Evolutionary conservation across 164 flowering plant genomes (phyloP).

Genomic region (Umbilicus rupestris): DNA sequence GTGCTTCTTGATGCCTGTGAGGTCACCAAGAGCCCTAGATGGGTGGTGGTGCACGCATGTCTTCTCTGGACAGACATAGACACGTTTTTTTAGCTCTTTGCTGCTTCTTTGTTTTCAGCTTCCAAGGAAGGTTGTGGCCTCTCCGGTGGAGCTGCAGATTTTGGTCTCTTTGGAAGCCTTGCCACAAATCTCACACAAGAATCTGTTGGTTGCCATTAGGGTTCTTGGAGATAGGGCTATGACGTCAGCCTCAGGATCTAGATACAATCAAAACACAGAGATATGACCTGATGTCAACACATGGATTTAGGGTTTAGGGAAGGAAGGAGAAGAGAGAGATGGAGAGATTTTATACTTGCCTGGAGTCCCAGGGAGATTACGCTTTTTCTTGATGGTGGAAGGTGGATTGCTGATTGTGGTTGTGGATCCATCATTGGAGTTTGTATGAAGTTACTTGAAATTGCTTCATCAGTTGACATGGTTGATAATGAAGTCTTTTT

Average conservation of each 20-base stretch:
- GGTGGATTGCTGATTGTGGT: conserved; percentile 13
- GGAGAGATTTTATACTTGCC: conserved; percentile 26
- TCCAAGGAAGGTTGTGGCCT: conserved; percentile 97
- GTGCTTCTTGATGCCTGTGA: conserved; percentile 91
- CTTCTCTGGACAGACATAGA: conserved; percentile 87
- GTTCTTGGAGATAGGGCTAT: conserved; percentile 86
- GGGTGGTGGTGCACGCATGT: conserved; percentile 82
- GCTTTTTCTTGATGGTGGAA: conserved; percentile 55
- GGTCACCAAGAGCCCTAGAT: conserved; percentile 91
- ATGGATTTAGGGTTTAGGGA: no score
- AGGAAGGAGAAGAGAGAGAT: not conserved
- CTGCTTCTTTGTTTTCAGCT: conserved; percentile 77
- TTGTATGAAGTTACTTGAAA: conserved; percentile 35
- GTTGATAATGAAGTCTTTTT: conserved; percentile 1
- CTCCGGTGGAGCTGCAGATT: conserved; percentile 83
- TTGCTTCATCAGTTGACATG: conserved; percentile 47
- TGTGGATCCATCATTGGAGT: conserved; percentile 32
- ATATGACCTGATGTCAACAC: not conserved
- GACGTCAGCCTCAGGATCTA: conserved; percentile 97
- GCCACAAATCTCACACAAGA: conserved; percentile 90
- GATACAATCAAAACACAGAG: not conserved
- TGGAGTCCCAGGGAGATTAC: conserved; percentile 83
- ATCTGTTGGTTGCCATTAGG: conserved; percentile 92
- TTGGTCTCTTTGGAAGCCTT: conserved; percentile 92
- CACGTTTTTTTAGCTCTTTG: conserved; percentile 63